phyloP scores from a whole-genome alignment of 257 asterid species.

The Plantago major region DNA sequence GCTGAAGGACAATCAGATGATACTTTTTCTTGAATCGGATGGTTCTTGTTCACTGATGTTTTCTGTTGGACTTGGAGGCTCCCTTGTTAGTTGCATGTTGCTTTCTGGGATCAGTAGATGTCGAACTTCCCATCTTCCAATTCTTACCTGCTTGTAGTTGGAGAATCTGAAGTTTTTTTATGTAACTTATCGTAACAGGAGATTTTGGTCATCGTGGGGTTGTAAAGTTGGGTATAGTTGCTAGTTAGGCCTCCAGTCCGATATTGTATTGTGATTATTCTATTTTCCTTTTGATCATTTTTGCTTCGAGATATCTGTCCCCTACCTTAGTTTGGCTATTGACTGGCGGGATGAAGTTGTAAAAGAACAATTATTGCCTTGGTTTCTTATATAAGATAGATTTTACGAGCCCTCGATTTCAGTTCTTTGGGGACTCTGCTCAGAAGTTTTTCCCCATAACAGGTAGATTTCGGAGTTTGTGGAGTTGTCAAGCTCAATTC shows the following conservation, averaged over 20 bases:
- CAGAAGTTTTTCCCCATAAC: too few species aligned
- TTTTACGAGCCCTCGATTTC: too few species aligned
- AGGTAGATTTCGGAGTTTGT: too few species aligned
- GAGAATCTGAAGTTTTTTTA: conserved; percentile 19
- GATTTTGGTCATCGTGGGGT: conserved; percentile 39
- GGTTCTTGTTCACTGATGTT: conserved; percentile 8
- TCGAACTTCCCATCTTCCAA: conserved; percentile 10
- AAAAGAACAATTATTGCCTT: conserved; percentile 14
- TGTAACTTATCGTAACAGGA: conserved; percentile 24
- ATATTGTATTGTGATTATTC: conserved; percentile 1
- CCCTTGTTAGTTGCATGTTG: too few species aligned
- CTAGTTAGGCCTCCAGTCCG: conserved; percentile 24
- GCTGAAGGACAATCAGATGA: too few species aligned
- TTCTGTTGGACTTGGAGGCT: conserved; percentile 22
- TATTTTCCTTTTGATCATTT: background rate
- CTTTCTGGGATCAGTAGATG: conserved; percentile 22
- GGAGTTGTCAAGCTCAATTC: too few species aligned
- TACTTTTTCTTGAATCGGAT: background rate
- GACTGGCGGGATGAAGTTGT: conserved; percentile 32
- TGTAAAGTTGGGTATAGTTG: conserved; percentile 39
- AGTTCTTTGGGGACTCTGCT: too few species aligned
- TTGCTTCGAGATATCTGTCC: conserved; percentile 6
- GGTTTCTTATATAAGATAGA: background rate
- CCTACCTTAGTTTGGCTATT: conserved; percentile 5
- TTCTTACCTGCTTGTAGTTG: conserved; percentile 19